Conservation (phyloP, 345 rosid species). For the Melaleuca quinquenervia region DNA sequence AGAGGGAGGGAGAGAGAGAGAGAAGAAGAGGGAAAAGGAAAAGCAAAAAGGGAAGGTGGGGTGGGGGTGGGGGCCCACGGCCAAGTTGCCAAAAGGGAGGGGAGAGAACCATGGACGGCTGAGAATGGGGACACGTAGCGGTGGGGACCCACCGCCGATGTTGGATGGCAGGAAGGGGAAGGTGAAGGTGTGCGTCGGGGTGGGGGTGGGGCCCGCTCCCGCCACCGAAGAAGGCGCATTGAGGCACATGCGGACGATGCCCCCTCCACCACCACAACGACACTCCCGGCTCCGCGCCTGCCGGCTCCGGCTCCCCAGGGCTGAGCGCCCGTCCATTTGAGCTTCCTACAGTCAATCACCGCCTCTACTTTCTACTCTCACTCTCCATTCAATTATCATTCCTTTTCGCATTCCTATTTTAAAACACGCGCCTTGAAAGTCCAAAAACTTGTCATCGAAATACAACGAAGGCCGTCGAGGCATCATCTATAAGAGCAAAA, state of each 20-base stretch:
- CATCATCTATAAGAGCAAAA: too few relatives aligned
- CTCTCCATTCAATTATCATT: background rate
- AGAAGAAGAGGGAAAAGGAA: too few relatives aligned
- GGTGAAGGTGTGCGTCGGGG: background rate
- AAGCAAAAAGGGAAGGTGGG: too few relatives aligned
- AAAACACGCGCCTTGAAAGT: background rate
- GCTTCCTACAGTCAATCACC: background rate
- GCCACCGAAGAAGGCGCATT: background rate
- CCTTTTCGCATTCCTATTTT: rapidly evolving
- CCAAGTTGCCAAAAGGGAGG: background rate
- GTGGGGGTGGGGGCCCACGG: background rate
- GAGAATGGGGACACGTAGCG: background rate
- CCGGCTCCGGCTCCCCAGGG: background rate
- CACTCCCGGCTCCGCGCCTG: background rate
- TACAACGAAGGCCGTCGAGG: too few relatives aligned
- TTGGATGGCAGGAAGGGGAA: background rate
- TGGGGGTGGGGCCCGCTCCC: background rate
- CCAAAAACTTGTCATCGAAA: too few relatives aligned
- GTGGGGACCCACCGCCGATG: background rate
- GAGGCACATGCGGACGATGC: background rate
- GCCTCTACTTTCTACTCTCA: too few relatives aligned
- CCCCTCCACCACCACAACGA: background rate
- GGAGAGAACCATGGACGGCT: background rate
- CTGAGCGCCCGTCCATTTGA: background rate
- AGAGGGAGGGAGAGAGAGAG: too few relatives aligned